Percentiles rank a stretch among this genome's conserved stretches.
Conservation (phyloP, 345 rosid genomes). For the Jatropha curcas region DNA sequence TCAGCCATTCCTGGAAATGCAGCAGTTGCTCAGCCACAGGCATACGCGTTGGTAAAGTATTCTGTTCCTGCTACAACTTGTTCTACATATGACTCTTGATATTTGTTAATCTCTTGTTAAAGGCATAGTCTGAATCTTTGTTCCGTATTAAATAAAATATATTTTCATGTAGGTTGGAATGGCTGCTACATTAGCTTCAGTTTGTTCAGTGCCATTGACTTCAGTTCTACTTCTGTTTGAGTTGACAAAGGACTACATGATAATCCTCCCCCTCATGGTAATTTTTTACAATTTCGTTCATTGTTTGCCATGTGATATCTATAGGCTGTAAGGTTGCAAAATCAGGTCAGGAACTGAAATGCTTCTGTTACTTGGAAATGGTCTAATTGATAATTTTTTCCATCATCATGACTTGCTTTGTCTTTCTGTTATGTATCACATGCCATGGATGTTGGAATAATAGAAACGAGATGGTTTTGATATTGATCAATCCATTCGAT, state of each 20-base stretch:
- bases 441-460: not conserved
- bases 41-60: constrained; percentile 84
- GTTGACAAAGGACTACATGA: constrained; percentile 95
- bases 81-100: not conserved
- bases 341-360: not conserved
- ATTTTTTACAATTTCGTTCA: constrained; percentile 24
- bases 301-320: not conserved
- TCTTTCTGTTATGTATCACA: not conserved
- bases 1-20: constrained; percentile 95
- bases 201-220: constrained; percentile 97
- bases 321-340: constrained; percentile 8
- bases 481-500: not conserved
- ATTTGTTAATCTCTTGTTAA: constrained; percentile 1
- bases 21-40: constrained; percentile 98
- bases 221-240: constrained; percentile 89
- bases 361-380: constrained; percentile 10
- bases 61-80: not conserved
- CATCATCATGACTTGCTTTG: not conserved
- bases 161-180: constrained; percentile 79
- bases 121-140: not conserved
- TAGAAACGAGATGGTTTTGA: not conserved
- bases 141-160: constrained; percentile 16
- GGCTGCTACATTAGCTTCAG: constrained; percentile 98
- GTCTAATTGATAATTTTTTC: not conserved
- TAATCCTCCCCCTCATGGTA: constrained; percentile 98